Evolutionary conservation across 139 green algal species (phyloP), one percentile per base, ranked within the genome.

Genomic region (Spirogloea muscicola): DNA sequence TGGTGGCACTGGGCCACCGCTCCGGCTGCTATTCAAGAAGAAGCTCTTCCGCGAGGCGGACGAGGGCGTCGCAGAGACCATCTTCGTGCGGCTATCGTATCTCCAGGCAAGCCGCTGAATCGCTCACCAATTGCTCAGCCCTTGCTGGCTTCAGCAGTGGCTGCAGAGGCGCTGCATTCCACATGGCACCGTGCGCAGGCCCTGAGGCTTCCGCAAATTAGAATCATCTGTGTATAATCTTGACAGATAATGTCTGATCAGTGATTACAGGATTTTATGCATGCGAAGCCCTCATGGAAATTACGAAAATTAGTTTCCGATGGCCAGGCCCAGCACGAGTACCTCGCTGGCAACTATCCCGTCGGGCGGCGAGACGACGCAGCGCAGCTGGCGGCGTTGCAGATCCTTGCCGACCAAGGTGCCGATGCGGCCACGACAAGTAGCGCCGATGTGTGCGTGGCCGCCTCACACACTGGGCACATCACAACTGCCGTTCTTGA

Each of bases 41-140:
- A 87, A 89, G 74, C 96, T 98, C 88, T 96, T 96, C 81, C 68
- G 91, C 18, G 94, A 97, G 76, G 94, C 91, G 0, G 94, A 98
- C 80, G 94, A 98, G 85, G 86, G 86, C 7, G 91, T 97, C 51
- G 93, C 85, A 3, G 94, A 98, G 83, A 89, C 92, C 3, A 86
- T 93, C 76, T 98, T 98, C 72, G 75, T 98, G 31, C 90, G 88
- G 77, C 88, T 98, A 31, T 94, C 89, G 34, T 98, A 96, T 72
- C 89, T 97, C 21, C 70, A 79, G 67, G 67, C n/a, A n/a, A n/a
- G n/a, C n/a, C n/a, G n/a, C n/a, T n/a, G n/a, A n/a, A n/a, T n/a
- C n/a, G n/a, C n/a, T n/a, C n/a, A n/a, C n/a, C n/a, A n/a, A n/a
- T n/a, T n/a, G n/a, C n/a, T n/a, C n/a, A n/a, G n/a, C n/a, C n/a